phyloP scores from a whole-genome alignment of 2,329 filamentous ascomycete species.

The Trichoderma gracile region DNA sequence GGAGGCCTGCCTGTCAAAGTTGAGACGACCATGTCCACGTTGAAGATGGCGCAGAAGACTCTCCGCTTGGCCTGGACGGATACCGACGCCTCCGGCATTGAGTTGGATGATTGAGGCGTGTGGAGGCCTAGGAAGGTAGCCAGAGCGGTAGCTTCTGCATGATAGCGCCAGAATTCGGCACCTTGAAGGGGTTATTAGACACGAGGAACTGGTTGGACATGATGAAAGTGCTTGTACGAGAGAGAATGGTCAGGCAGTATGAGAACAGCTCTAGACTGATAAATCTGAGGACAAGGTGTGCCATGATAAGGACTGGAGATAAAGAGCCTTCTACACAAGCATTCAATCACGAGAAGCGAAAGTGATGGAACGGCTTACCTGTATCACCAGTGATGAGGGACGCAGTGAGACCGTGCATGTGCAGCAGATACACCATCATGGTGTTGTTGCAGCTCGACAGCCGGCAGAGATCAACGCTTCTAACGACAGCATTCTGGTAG shows the following conservation, averaged over 20 bases:
- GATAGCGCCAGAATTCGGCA: slow-evolving; percentile 16
- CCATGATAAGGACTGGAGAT: too few species aligned
- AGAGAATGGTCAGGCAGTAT: too few species aligned
- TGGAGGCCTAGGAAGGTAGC: slow-evolving; percentile 27
- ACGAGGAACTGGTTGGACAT: not conserved
- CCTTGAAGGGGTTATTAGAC: slow-evolving; percentile 1
- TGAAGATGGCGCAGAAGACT: slow-evolving; percentile 21
- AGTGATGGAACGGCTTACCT: not conserved
- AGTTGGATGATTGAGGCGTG: not conserved
- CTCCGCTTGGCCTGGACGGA: slow-evolving; percentile 20
- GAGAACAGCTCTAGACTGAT: too few species aligned
- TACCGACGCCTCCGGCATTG: slow-evolving; percentile 3
- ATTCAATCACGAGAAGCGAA: not conserved
- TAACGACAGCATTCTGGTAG: not conserved
- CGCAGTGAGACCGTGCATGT: not conserved
- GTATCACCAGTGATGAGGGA: slow-evolving; percentile 18
- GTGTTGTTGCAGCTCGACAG: slow-evolving; percentile 6
- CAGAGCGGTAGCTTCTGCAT: slow-evolving; percentile 21
- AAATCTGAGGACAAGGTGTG: too few species aligned
- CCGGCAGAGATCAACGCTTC: slow-evolving; percentile 9
- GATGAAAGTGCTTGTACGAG: too few species aligned
- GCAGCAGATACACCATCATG: slow-evolving; percentile 18
- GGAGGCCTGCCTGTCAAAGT: slow-evolving; percentile 24
- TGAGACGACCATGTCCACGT: slow-evolving; percentile 20
- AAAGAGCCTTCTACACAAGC: too few species aligned